A percentile compares a stretch with the other conserved stretches of the same genome.
These are phyloP conservation scores for Apophysomyces sp. DNA, from an alignment of 371 early-diverging fungal genomes.

Conservation along the genomic window DNA sequence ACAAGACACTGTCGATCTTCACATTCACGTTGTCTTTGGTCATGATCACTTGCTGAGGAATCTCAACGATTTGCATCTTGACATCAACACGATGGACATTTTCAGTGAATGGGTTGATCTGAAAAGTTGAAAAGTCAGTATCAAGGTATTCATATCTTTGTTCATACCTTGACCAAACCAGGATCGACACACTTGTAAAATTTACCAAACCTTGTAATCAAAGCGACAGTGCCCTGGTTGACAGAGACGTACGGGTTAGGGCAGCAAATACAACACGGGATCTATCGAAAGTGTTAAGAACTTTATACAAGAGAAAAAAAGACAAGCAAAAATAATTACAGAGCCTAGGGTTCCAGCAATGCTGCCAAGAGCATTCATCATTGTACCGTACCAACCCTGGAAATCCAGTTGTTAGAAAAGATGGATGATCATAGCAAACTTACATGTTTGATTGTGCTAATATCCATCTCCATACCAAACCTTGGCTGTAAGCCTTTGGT, in stretches of 20 bases:
- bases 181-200: constrained; percentile 89
- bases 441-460: constrained; percentile 34
- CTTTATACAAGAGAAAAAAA: background rate
- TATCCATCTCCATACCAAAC: constrained; percentile 30
- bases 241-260: constrained; percentile 79
- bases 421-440: background rate
- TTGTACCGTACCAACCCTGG: constrained; percentile 47
- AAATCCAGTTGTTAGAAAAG: background rate
- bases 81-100: constrained; percentile 64
- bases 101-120: constrained; percentile 76
- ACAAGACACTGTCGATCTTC: constrained; percentile 82
- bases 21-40: constrained; percentile 89
- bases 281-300: constrained; percentile 8
- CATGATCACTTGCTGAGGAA: constrained; percentile 80
- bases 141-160: background rate
- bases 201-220: constrained; percentile 79
- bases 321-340: too few relatives aligned
- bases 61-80: constrained; percentile 73
- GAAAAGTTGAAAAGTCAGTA: background rate
- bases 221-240: constrained; percentile 71
- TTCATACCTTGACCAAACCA: constrained; percentile 70
- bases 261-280: constrained; percentile 53
- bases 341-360: constrained; percentile 44
- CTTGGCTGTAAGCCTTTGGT: constrained; percentile 25
- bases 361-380: constrained; percentile 51